Evolutionary conservation across 2,329 filamentous ascomycete species (phyloP), one percentile per base, ranked within the genome.

Genomic region (Colletotrichum sp.): DNA sequence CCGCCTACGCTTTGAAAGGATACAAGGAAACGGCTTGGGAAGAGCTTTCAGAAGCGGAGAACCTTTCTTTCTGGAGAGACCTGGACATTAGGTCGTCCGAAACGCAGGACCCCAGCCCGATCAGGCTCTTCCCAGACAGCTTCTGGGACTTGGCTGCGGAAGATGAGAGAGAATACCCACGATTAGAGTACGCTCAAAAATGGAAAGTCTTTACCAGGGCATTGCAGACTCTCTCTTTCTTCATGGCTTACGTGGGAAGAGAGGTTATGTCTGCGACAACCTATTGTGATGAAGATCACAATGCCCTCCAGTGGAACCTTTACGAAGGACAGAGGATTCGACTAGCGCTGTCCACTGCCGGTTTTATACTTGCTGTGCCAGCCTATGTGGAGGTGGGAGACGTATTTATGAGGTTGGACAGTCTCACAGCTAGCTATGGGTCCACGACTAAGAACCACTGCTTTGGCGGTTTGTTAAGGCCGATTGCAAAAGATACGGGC

Each of bases 191-290:
- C 30, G 5, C 32, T 34, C 1, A 36, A 0, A 36, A 36, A 16
- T 1, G 0, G 0, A 36, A 2, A 18, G 5, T 18, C 36, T 5
- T 5, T 3, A 1, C 36, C 36, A 44, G 18, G 18, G 18, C 39
- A 44, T 44, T n/a, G 0, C 39, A 44, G 39, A 44, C 18, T 44
- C 39, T 44, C 9, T 44, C 18, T n/a, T 44, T 44, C 39, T 44
- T 44, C 39, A 44, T 10, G 18, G 18, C 16, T 3, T 44, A 44
- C 39, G 18, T 44, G 18, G 39, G 39, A 44, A 3, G 18, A 1
- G 9, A 0, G 2, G 1, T 4, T 18, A 18, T 39, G 36, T 18
- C 36, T 39, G 36, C 36, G 8, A 2, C 0, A 39, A 8, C 0
- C 36, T 44, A 10, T 44, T 6, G 15, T 15, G 3, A 4, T 15